phyloP scores from a whole-genome alignment of 257 asterid genomes.

The Penstemon eatonii region DNA sequence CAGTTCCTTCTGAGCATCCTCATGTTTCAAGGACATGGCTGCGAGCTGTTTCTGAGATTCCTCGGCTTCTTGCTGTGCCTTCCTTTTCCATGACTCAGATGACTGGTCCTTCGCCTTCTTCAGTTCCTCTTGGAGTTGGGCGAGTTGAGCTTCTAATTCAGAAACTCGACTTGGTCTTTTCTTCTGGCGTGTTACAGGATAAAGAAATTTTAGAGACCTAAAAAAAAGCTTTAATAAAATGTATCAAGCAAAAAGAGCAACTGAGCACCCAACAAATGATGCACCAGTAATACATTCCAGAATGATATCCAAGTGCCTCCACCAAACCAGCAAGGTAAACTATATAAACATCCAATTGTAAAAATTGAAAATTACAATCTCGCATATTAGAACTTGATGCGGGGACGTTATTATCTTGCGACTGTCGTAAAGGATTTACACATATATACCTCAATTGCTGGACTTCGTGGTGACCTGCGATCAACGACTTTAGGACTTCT shows the following conservation, averaged over 20 bases:
- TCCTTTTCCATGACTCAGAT: slow-evolving; percentile 65
- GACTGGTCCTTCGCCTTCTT: slow-evolving; percentile 69
- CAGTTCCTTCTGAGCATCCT: slow-evolving; percentile 66
- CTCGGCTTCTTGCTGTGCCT: slow-evolving; percentile 68
- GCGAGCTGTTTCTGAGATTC: slow-evolving; percentile 64
- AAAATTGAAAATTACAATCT: neutral
- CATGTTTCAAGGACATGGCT: slow-evolving; percentile 57
- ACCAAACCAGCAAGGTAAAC: neutral
- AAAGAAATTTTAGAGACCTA: neutral
- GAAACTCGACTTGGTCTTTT: slow-evolving; percentile 45
- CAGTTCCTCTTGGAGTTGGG: slow-evolving; percentile 75
- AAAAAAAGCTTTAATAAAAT: slow-evolving; percentile 1
- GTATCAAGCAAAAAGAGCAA: neutral
- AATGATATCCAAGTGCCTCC: neutral
- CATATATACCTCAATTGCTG: slow-evolving; percentile 59
- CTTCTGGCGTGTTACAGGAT: slow-evolving; percentile 44
- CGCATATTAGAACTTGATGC: neutral
- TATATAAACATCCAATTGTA: neutral
- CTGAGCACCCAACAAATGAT: neutral
- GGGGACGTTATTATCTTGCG: neutral
- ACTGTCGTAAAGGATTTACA: neutral
- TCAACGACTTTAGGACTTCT: slow-evolving; percentile 66
- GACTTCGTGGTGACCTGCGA: slow-evolving; percentile 67
- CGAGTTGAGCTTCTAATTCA: slow-evolving; percentile 70
- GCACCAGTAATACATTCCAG: neutral